Evolutionary conservation across 257 asterid genomes (phyloP), one percentile per base, ranked within the genome.

Genomic region (Gentiana dahurica): DNA sequence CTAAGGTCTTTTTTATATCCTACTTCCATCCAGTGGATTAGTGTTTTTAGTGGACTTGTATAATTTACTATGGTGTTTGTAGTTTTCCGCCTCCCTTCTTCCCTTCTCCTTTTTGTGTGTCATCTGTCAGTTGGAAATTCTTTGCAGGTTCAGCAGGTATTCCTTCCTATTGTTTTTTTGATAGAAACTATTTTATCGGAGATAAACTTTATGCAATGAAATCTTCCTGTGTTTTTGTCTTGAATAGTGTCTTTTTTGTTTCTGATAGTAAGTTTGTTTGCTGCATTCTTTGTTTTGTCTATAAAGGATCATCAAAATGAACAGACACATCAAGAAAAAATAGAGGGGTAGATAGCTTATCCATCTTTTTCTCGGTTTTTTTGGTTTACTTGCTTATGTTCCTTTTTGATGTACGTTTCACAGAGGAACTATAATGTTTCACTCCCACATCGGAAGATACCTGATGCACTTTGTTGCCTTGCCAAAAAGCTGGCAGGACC

Each of bases 371-470:
- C 34, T 46, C 12, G 15, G 34, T 15, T 55, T 45, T 24, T 24
- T 24, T 24, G 24, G 24, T 24, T 24, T 55, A 54, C n/a, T 48
- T 55, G 60, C 61, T 71, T 65, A 72, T 61, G 49, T 38, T 10
- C 58, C 66, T 51, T 39, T 37, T 68, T 33, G 55, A 4, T 51
- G 34, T 51, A 37, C 53, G 57, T 61, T 74, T 41, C 70, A 71
- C 82, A 87, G 95, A 70, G 98, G 69, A 76, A 78, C 80, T 91
- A 91, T 71, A 79, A 85, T 59, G 61, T 78, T 47, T 78, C 89
- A 61, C 92, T 87, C 51, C 94, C 94, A 65, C 95, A 91, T 70
- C 79, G 73, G 70, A 83, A 76, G 78, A 87, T 91, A 66, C 96
- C 98, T 3, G 86, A 75, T 68, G 83, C 77, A 68, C 78, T 91